Conservation (phyloP, 2,329 filamentous ascomycete genomes). For the Pseudocercospora vitis region DNA sequence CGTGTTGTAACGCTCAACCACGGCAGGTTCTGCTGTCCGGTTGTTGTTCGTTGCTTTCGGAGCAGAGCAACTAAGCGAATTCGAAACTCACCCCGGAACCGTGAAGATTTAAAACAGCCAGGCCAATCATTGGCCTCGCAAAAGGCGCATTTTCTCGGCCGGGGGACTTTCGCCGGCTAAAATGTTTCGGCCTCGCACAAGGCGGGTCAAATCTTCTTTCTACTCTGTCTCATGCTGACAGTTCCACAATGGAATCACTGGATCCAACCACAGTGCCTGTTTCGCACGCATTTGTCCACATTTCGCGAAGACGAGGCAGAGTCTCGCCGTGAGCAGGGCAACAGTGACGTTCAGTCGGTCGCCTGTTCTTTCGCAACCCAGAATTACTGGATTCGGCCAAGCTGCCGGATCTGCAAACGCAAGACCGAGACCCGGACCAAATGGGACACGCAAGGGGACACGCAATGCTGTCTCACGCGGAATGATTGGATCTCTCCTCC, state of each 20-base stretch:
- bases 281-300: neutral
- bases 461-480: neutral
- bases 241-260: neutral
- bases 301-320: neutral
- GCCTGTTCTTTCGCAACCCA: conserved; percentile 7
- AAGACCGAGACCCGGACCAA: neutral
- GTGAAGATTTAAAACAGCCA: conserved; percentile 2
- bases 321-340: neutral
- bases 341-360: conserved; percentile 4
- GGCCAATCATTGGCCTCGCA: neutral
- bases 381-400: conserved; percentile 5
- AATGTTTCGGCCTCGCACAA: neutral
- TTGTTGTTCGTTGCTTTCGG: neutral
- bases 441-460: neutral
- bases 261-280: neutral
- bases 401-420: conserved; percentile 8
- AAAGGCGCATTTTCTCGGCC: neutral
- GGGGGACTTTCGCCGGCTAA: neutral
- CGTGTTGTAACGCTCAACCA: neutral
- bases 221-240: neutral
- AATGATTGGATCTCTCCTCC: neutral
- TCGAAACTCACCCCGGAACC: neutral
- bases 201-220: neutral
- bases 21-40: conserved; percentile 1
- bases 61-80: neutral